Base-by-base conservation (phyloP, 352 stramenopile genomes). In the Pythium apleroticum region DNA sequence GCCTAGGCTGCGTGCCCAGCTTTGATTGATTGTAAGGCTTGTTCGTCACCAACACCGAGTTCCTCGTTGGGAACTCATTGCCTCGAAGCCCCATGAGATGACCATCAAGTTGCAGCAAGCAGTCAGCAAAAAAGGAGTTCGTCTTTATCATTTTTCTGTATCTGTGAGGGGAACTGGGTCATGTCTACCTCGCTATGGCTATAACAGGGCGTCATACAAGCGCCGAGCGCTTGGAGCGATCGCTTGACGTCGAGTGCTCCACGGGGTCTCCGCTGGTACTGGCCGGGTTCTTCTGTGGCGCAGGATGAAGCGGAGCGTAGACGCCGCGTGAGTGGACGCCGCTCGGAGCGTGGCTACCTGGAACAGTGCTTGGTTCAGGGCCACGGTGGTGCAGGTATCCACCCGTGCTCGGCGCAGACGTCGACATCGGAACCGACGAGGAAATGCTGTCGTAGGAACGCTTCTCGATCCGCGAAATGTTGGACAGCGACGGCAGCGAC, bases 381-480 rank as follows among this genome's bases (percentile, higher is more conserved):
- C 50, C 50, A 20, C 52, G 60, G 30, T 66, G 52, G 35, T 48
- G 52, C 20, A 60, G 58, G 15, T 25, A 45, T 19, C 17, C 19
- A 20, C 39, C 15, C 46, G 46, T 28, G 15, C 46, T 53, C n/a
- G 46, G n/a, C 9, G 46, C 46, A 4, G 46, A 53, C 24, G 46
- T 15, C 19, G 39, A 48, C 39, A 48, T 17, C 15, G 15, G 9
- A 8, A 52, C 60, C 11, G 60, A 61, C 11, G 60, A 52, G 50
- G 60, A 67, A 17, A 67, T 67, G 43, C 52, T 67, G 43, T 67
- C 60, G 60, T 67, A 67, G 1, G 60, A 43, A 33, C 60, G 60
- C 31, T 67, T 67, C 31, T 60, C 52, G 45, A 57, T 61, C 6
- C 60, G 52, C 41, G 60, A 50, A n/a, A 62, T 57, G 43, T 67